These are phyloP conservation scores for Symbiodinium pilosum DNA, from an alignment of 73 alveolate species.

Conservation along the genomic window DNA sequence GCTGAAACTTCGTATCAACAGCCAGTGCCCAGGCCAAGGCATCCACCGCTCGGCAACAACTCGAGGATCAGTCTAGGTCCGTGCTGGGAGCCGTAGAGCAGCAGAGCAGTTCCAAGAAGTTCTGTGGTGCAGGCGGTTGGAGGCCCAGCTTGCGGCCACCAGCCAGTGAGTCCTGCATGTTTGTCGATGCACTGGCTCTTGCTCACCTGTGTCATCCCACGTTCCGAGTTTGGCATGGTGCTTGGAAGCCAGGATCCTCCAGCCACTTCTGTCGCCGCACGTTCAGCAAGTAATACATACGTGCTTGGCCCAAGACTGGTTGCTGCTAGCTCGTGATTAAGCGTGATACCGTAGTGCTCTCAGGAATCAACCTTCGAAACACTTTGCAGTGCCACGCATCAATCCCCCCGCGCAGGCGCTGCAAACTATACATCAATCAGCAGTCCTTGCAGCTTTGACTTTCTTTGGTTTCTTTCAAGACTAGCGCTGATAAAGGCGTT, in stretches of 20 bases:
- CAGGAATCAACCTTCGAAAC: not conserved
- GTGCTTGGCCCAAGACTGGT: no score
- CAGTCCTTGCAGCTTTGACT: no score
- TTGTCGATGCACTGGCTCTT: no score
- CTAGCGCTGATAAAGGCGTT: no score
- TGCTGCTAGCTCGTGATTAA: no score
- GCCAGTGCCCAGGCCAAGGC: constrained; percentile 27
- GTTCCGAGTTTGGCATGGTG: no score
- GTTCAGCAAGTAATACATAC: not conserved
- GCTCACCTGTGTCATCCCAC: no score
- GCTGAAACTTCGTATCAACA: no score
- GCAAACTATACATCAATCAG: no score
- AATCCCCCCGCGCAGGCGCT: no score
- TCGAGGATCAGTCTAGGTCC: constrained; percentile 72
- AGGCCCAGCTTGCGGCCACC: constrained; percentile 68
- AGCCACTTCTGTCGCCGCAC: not conserved
- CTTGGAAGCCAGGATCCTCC: constrained; percentile 4
- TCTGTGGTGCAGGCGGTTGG: constrained; percentile 29
- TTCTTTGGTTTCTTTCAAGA: no score
- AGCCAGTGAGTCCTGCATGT: constrained; percentile 19
- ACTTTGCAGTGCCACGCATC: not conserved
- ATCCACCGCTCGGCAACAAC: constrained; percentile 53
- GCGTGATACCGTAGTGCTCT: not conserved
- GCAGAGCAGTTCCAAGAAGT: not conserved
- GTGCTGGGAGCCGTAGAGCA: not conserved